These are phyloP conservation scores for Rhizophora apiculata DNA, from an alignment of 345 rosid species.

Conservation along the genomic window DNA sequence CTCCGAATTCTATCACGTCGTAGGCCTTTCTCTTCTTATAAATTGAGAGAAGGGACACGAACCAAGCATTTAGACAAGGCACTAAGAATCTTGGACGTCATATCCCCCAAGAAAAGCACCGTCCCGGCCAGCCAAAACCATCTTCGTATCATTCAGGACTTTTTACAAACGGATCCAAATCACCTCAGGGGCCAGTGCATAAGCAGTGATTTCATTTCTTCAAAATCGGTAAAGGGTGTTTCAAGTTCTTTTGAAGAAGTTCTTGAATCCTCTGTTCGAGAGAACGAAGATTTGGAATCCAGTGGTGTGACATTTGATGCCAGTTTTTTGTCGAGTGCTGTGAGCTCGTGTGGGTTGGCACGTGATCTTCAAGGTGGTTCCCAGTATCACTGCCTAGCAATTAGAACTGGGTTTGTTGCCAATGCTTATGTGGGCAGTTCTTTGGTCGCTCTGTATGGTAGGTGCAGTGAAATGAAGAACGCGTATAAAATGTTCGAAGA, in stretches of 20 bases:
- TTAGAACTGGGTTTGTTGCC: constrained; percentile 50
- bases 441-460: constrained; percentile 50
- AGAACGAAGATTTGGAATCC: constrained; percentile 19
- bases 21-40: constrained; percentile 34
- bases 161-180: constrained; percentile 35
- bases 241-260: constrained; percentile 36
- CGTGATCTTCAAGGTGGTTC: constrained; percentile 49
- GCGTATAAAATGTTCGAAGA: constrained; percentile 65
- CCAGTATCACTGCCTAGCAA: constrained; percentile 57
- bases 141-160: constrained; percentile 54
- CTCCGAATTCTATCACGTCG: constrained; percentile 11
- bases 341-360: constrained; percentile 53
- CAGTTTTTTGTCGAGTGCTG: constrained; percentile 47
- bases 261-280: constrained; percentile 10
- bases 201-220: constrained; percentile 9
- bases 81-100: constrained; percentile 46
- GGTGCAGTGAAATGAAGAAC: constrained; percentile 34
- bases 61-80: constrained; percentile 42
- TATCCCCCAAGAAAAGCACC: constrained; percentile 30
- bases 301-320: constrained; percentile 33
- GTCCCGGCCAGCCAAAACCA: constrained; percentile 29
- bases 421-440: constrained; percentile 73
- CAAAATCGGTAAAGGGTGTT: constrained; percentile 17
- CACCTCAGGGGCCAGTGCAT: constrained; percentile 14
- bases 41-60: constrained; percentile 14